Base-by-base conservation (phyloP, 345 rosid species). In the Reutealis trisperma region DNA sequence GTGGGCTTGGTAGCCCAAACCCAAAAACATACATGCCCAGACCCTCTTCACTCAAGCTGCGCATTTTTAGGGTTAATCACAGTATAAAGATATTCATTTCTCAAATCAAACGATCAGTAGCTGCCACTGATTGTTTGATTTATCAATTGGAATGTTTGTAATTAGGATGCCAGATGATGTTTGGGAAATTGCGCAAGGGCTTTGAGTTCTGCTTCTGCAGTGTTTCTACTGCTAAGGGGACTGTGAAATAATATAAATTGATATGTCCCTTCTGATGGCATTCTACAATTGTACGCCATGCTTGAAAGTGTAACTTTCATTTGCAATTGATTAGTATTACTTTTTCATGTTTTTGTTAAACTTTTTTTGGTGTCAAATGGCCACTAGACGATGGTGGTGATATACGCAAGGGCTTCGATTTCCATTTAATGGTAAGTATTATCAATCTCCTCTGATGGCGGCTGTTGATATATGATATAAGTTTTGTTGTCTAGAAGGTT, bases 131-230 rank as follows among this genome's bases (percentile, higher is more conserved):
- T 60, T 60, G 25, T 22, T 58, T 60, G 11, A 60, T 59, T 24
- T 14, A 51, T 12, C 55, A 12, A 51, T 0, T 51, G 18, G 55
- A 51, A 16, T 54, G n/a, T 18, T 14, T 16, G 18, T 18, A 54
- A 15, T 25, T 59, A 13, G 12, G 22, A 62, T 73, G 64, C 83
- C 81, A 76, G 21, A 65, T 76, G 81, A 83, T 73, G 82, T 54
- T 73, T 68, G 72, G 85, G 79, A 72, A 41, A 68, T 73, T 83
- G 83, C 83, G 79, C 85, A 73, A 83, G 81, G 83, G 85, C 85
- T 79, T 83, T 83, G 85, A 83, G 79, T 70, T 74, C 83, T 32
- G 37, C n/a, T 70, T 74, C 83, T 41, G 52, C 54, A 42, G 41
- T 27, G 60, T 19, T n/a, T 47, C 30, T 54, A 34, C 21, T 68